Evolutionary conservation across 495 filamentous ascomycete species (phyloP), one percentile per base, ranked within the genome.

Genomic region (Penicillium argentinense): DNA sequence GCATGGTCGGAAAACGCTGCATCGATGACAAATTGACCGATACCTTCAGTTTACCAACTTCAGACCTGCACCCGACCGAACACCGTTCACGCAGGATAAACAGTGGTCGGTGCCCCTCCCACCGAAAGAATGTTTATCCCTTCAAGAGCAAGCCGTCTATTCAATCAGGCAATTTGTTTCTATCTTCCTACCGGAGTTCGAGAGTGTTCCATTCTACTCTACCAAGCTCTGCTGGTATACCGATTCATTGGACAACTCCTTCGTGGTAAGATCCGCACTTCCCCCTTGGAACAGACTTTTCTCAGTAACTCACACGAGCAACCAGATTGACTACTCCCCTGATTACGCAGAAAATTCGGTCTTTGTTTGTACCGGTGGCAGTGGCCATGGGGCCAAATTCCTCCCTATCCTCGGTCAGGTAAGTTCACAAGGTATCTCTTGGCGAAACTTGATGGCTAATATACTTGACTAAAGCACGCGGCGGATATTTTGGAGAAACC

Each of bases 151-250:
- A 11, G 48, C 53, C 5, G 18, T 46, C 3, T 37, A 43, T 26
- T 23, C 46, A 0, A 38, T 55, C n/a, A 46, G 37, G 19, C 48
- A 52, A 18, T 56, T 56, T 28, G 53, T 56, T 1, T 48, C 48
- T 3, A 45, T 49, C 9, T 56, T 56, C 27, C 19, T 52, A 12
- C 53, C 53, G 0, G 53, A 56, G 16, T 56, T 56, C 17, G 16
- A 38, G 2, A 25, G 19, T 21, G 36, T 39, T 6, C 53, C 53
- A 11, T 56, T 56, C 27, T 43, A 41, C 34, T 56, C 53, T 13
- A 52, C 53, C 9, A 56, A 59, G 21, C 43, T 59, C 1, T 59
- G 56, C 39, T 59, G 56, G 56, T 59, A 59, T 27, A 59, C 56
- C 1, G 56, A 59, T 24, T 54, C 51, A 6, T 24, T 59, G 16